phyloP scores from a whole-genome alignment of 495 filamentous ascomycete species.

The Polyplosphaeria fusca region DNA sequence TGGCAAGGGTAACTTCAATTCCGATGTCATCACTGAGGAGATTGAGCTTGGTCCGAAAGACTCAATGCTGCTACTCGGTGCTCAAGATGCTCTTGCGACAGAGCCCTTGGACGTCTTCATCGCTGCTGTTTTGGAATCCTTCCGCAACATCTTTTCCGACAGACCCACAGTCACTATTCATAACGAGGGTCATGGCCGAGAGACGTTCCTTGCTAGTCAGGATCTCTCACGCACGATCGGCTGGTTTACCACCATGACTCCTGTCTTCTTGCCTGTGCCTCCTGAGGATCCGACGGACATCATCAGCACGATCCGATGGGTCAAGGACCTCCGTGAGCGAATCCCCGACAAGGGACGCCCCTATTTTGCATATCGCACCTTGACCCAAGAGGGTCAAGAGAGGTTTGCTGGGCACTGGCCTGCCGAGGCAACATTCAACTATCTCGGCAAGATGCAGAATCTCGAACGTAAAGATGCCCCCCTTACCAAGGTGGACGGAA shows the following conservation, averaged over 20 bases:
- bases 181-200: conserved; percentile 41
- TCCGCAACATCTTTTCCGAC: conserved; percentile 37
- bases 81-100: conserved; percentile 31
- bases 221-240: conserved; percentile 40
- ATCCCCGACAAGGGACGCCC: conserved; percentile 29
- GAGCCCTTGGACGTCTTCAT: conserved; percentile 37
- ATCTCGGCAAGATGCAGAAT: conserved; percentile 62
- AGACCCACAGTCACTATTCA: conserved; percentile 28
- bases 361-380: conserved; percentile 46
- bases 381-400: conserved; percentile 46
- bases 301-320: conserved; percentile 33
- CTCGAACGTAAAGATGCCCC: conserved; percentile 60
- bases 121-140: conserved; percentile 38
- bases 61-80: conserved; percentile 20
- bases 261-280: conserved; percentile 32
- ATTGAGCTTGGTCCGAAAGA: conserved; percentile 25
- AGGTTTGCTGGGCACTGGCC: conserved; percentile 52
- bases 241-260: conserved; percentile 40
- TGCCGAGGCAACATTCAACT: conserved; percentile 70
- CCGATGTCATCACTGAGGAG: conserved; percentile 27
- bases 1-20: conserved; percentile 20
- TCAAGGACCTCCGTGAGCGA: conserved; percentile 26
- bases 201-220: conserved; percentile 30
- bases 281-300: conserved; percentile 27
- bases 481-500: conserved; percentile 55